Base-by-base conservation (phyloP, 306 rosid genomes). In the Chamaecrista fasciculata region DNA sequence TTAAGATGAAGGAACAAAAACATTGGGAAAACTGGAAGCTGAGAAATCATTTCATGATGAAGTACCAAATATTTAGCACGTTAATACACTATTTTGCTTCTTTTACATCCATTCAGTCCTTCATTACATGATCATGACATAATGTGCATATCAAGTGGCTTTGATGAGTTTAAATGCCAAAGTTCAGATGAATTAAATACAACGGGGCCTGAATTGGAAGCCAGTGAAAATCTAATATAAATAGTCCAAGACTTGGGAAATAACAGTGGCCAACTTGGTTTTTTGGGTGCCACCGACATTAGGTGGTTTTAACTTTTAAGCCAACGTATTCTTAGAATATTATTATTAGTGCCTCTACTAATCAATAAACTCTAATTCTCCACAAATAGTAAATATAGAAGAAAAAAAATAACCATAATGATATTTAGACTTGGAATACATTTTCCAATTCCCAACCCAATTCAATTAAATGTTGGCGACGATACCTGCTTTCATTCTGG, bases 361-460 rank as follows among this genome's bases (percentile, higher is more conserved):
- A 44, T 19, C 29, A 29, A 18, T 44, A 12, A 43, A 47, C 24
- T 26, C 14, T 57, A 24, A 57, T 29, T 29, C 57, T 6, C 15
- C 37, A 3, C 37, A 3, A 25, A 33, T 31, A 23, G 24, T 53
- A 39, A 39, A 42, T 43, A 16, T 4, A 57, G 11, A 53, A 28
- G 43, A 70, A 31, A 53, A 28, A 57, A 70, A 31, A 42, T 70
- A 57, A 60, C 15, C 66, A 43, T 14, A 14, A 44, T 29, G 6
- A 26, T 8, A 70, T 11, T 46, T 26, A 15, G 37, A 53, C 18
- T 25, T 25, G 37, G 19, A 53, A 53, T 34, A 53, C 36, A 16
- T 11, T 12, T 53, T 16, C 61, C 31, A 62, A 14, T 4, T 42
- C 24, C 68, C 67, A 23, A 42, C n/a, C 15, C 15, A 40, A 15